Evolutionary conservation across 2,329 filamentous ascomycete genomes (phyloP).

Genomic region (Colletotrichum euphorbiae): DNA sequence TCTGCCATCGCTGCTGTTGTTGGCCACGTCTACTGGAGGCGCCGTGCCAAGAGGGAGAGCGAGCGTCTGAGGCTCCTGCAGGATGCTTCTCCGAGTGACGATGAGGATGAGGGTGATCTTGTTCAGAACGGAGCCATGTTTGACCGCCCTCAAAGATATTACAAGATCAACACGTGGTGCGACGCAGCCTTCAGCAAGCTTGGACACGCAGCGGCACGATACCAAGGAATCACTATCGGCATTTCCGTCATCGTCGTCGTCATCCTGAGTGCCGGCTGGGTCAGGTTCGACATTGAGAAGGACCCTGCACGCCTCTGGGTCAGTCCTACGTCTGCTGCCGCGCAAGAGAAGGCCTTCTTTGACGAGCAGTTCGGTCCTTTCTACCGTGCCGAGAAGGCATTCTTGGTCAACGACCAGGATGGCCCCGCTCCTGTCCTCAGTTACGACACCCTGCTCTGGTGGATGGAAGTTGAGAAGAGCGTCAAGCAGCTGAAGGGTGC

Average conservation of each 20-base stretch:
- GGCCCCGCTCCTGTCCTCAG: constrained; percentile 82
- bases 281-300: constrained; percentile 88
- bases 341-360: constrained; percentile 93
- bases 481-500: constrained; percentile 79
- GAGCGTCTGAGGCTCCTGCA: constrained; percentile 89
- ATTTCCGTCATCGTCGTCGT: constrained; percentile 80
- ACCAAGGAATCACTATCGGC: constrained; percentile 85
- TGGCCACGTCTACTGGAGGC: constrained; percentile 81
- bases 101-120: constrained; percentile 92
- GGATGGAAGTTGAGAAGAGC: constrained; percentile 88
- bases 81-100: constrained; percentile 85
- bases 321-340: constrained; percentile 90
- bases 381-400: constrained; percentile 92
- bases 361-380: constrained; percentile 95
- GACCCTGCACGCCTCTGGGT: constrained; percentile 96
- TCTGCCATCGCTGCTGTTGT: constrained; percentile 74
- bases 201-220: constrained; percentile 83
- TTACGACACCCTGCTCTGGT: constrained; percentile 92
- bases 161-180: constrained; percentile 85
- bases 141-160: constrained; percentile 82
- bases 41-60: constrained; percentile 78
- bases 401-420: constrained; percentile 88
- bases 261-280: constrained; percentile 87
- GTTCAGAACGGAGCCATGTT: constrained; percentile 81
- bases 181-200: constrained; percentile 84